Conservation (phyloP, 1,284 basidiomycete species). For the Bjerkandera adusta region DNA sequence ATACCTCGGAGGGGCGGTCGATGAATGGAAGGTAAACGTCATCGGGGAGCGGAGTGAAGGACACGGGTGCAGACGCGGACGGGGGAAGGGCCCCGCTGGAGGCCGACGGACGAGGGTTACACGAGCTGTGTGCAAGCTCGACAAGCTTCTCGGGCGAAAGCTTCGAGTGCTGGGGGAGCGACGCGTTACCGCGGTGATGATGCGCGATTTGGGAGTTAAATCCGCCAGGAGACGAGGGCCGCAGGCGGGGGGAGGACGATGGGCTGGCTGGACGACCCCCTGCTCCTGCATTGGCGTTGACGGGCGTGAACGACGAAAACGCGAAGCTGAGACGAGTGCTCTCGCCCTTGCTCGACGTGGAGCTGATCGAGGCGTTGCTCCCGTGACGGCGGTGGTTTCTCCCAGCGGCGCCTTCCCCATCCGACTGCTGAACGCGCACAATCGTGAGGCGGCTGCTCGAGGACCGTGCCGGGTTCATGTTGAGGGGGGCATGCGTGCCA, state of each 20-base stretch:
- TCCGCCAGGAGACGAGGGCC: conserved; percentile 25
- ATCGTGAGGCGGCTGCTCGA: conserved; percentile 70
- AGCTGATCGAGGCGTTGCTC: conserved; percentile 33
- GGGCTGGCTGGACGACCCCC: conserved; percentile 27
- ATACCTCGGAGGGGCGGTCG: conserved; percentile 66
- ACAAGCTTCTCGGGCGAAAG: conserved; percentile 67
- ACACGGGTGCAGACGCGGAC: conserved; percentile 38
- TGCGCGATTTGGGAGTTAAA: conserved; percentile 3
- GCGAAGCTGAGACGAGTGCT: conserved; percentile 59
- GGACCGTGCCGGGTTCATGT: conserved; percentile 49
- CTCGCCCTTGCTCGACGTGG: conserved; percentile 27
- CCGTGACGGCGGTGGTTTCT: conserved; percentile 32
- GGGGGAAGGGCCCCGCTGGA: conserved; percentile 18
- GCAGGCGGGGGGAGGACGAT: conserved; percentile 25
- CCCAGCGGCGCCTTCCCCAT: conserved; percentile 25
- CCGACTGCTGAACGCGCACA: conserved; percentile 52
- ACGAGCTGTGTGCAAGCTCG: conserved; percentile 60
- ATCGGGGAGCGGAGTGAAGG: conserved; percentile 68
- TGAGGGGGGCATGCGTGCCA: conserved; percentile 48
- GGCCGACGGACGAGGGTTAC: conserved; percentile 38
- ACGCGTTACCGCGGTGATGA: conserved; percentile 19
- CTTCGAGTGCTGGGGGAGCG: conserved; percentile 27
- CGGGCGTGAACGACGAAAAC: conserved; percentile 52
- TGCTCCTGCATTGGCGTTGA: conserved; percentile 12
- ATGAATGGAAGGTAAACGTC: conserved; percentile 76